A percentile compares a stretch with the other conserved stretches of the same genome.
Conservation (phyloP, 768 basidiomycete species). For the Boletus huronensis region DNA sequence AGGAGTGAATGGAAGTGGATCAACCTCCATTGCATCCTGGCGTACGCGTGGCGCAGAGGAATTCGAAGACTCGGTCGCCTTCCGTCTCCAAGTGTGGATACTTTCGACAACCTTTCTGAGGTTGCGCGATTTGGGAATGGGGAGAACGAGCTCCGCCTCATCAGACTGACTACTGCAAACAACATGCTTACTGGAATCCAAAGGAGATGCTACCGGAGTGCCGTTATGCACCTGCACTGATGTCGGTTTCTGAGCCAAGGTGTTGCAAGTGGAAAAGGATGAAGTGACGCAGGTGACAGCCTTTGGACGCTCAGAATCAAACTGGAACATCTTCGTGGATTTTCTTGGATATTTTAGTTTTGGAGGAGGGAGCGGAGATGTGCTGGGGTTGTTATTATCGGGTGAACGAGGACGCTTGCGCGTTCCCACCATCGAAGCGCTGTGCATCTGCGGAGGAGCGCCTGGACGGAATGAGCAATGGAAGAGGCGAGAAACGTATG, state of each 20-base stretch:
- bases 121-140: slow-evolving; percentile 24
- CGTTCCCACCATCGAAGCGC: slow-evolving; percentile 11
- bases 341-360: slow-evolving; percentile 22
- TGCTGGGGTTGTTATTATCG: slow-evolving; percentile 2
- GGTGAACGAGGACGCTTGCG: slow-evolving; percentile 30
- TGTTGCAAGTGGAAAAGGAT: slow-evolving; percentile 33
- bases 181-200: slow-evolving; percentile 30
- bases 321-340: slow-evolving; percentile 16
- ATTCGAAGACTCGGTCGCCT: slow-evolving; percentile 21
- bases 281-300: slow-evolving; percentile 10
- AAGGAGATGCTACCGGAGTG: slow-evolving; percentile 15
- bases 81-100: slow-evolving; percentile 44
- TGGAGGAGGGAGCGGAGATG: slow-evolving; percentile 2
- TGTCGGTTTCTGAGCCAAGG: slow-evolving; percentile 20
- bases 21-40: slow-evolving; percentile 20
- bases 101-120: slow-evolving; percentile 32
- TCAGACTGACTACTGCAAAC: slow-evolving; percentile 68
- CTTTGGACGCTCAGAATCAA: slow-evolving; percentile 5
- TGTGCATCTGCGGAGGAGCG: slow-evolving; percentile 5
- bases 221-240: slow-evolving; percentile 1
- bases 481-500: not conserved
- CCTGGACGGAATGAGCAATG: slow-evolving; percentile 13
- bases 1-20: slow-evolving; percentile 11
- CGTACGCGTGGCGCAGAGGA: not conserved
- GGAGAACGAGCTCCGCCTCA: slow-evolving; percentile 51